Evolutionary conservation across 2,329 filamentous ascomycete genomes (phyloP), one percentile per base, ranked within the genome.

Genomic region (Nemania sp.): DNA sequence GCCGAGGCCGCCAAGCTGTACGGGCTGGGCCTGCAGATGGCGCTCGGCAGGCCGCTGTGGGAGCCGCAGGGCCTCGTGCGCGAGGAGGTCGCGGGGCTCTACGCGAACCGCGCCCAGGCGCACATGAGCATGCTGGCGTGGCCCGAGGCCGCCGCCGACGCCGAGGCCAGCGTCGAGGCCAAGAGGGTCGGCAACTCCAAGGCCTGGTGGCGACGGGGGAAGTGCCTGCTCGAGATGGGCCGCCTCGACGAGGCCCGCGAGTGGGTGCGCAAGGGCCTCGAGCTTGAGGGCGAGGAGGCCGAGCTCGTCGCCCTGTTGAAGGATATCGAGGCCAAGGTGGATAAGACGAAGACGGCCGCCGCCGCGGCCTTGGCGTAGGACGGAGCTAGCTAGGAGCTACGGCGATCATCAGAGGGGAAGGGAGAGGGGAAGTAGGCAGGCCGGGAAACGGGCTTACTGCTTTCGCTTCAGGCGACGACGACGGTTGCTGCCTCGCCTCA

Each of bases 161-260:
- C 92, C 3, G 90, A 96, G 79, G 85, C 87, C 32, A 95, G 91
- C 74, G 89, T 97, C 45, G 93, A 97, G 81, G 88, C 91, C 64
- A 93, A 94, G 82, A 85, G 87, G 67, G 84, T 89, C 43, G 92
- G 90, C 40, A 98, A 99, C 75, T 87, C 91, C 1, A 98, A 98
- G 85, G 93, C 88, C 0, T 98, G 94, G 92, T 97, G 92, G 89
- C 83, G 95, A 63, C 82, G 91, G 63, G 95, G 91, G 10, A 87
- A 87, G 79, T 96, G 92, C 73, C 77, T 98, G 72, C 78, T 89
- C 67, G 95, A 99, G 85, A 98, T 98, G 95, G 90, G 90, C 1
- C 78, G 94, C 62, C 78, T 91, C 71, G 87, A 90, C 57, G 94
- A 98, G 84, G 92, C 93, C 1, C 81, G 81, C 69, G 87, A 88